These are phyloP conservation scores for Cucumis hystrix DNA, from an alignment of 306 rosid species.

Conservation along the genomic window DNA sequence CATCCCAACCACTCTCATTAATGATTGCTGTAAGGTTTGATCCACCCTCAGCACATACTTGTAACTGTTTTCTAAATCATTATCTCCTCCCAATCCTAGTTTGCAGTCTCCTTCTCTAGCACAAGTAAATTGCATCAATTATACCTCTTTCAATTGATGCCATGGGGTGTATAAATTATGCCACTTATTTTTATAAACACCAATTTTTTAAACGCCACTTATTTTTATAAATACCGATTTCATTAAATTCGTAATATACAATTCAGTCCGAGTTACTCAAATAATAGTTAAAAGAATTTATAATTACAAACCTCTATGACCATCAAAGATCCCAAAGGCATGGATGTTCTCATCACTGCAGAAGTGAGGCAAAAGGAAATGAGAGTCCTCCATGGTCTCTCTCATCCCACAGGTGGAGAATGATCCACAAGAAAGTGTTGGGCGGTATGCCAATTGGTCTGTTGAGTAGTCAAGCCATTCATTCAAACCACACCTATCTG, in stretches of 20 bases:
- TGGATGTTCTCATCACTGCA: constrained; percentile 43
- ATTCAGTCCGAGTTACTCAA: neutral
- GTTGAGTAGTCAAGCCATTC: constrained; percentile 27
- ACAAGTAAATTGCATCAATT: neutral
- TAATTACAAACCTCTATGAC: constrained; percentile 61
- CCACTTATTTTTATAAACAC: neutral
- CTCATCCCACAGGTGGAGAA: constrained; percentile 86
- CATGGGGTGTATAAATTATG: too few relatives aligned
- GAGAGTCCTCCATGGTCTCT: constrained; percentile 92
- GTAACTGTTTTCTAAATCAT: neutral
- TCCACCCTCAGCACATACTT: neutral
- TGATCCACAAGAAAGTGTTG: constrained; percentile 80
- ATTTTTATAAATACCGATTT: neutral
- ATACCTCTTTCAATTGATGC: neutral
- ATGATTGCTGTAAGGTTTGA: neutral
- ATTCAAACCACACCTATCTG: constrained; percentile 20
- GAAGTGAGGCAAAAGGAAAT: constrained; percentile 59
- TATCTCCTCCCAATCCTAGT: neutral
- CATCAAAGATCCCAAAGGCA: constrained; percentile 86
- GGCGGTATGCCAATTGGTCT: constrained; percentile 33
- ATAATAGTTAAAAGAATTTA: constrained; percentile 4
- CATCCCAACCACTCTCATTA: neutral
- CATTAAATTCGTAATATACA: neutral
- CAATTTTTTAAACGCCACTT: neutral
- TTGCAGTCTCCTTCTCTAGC: neutral